A percentile compares a stretch with the other conserved stretches of the same genome.
Evolutionary conservation across 345 rosid genomes (phyloP).

Genomic region (Aquilaria sinensis): DNA sequence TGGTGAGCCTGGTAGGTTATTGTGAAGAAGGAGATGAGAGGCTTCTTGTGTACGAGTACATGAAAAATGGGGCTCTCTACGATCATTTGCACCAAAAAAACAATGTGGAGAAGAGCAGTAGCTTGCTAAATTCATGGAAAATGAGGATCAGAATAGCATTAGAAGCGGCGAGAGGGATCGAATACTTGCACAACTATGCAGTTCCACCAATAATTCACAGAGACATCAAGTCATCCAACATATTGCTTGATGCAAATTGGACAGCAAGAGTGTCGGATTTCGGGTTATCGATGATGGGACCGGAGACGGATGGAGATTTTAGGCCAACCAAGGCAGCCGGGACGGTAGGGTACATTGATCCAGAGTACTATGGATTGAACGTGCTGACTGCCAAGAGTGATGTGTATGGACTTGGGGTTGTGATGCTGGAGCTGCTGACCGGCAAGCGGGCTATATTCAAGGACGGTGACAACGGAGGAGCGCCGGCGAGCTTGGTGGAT

Average conservation of each 20-base stretch:
- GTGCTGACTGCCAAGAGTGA: conserved; percentile 82
- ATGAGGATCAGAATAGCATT: conserved; percentile 73
- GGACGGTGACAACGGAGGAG: conserved; percentile 28
- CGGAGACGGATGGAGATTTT: conserved; percentile 36
- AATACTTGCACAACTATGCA: conserved; percentile 77
- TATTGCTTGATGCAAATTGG: conserved; percentile 68
- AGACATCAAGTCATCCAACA: conserved; percentile 83
- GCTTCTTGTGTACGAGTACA: conserved; percentile 83
- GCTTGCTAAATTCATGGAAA: conserved; percentile 79
- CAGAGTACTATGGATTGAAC: conserved; percentile 80
- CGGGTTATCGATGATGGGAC: conserved; percentile 69
- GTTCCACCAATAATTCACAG: conserved; percentile 87
- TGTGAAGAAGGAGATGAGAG: conserved; percentile 79
- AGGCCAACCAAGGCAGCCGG: conserved; percentile 73
- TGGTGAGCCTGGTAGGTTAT: conserved; percentile 83
- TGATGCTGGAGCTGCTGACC: conserved; percentile 65
- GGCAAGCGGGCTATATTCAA: conserved; percentile 71
- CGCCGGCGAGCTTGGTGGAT: conserved; percentile 60
- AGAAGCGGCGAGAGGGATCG: conserved; percentile 86
- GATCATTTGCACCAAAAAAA: conserved; percentile 68
- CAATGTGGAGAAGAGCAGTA: conserved; percentile 52
- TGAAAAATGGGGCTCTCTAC: conserved; percentile 82
- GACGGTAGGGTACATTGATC: conserved; percentile 88
- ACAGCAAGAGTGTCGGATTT: conserved; percentile 83
- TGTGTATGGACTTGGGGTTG: conserved; percentile 87